These are phyloP conservation scores for Pythium grandisporangium DNA, from an alignment of 352 stramenopile species.

Conservation along the genomic window DNA sequence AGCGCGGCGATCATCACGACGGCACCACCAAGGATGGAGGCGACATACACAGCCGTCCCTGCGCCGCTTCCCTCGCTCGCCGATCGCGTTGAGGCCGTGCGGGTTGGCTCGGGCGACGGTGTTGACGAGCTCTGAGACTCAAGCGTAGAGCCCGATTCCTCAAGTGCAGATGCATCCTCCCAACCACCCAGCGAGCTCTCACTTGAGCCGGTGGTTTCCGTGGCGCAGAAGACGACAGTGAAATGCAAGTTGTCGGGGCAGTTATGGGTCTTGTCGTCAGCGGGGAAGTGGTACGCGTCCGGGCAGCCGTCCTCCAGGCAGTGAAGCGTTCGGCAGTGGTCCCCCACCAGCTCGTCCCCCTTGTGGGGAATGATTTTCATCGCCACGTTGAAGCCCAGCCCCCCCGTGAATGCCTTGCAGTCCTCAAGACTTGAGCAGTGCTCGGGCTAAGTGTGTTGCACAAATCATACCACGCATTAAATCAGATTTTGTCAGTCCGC, in stretches of 20 bases:
- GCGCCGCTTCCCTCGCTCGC: constrained; percentile 1
- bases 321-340: constrained; percentile 27
- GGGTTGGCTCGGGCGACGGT: background rate
- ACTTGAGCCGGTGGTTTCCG: constrained; percentile 1
- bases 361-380: constrained; percentile 38
- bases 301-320: constrained; percentile 38
- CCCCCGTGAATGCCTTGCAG: constrained; percentile 40
- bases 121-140: background rate
- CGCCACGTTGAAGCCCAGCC: constrained; percentile 48
- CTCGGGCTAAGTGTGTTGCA: constrained; percentile 24
- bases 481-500: too few species aligned
- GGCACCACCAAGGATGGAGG: constrained; percentile 7
- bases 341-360: background rate
- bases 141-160: constrained; percentile 1
- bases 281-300: constrained; percentile 53
- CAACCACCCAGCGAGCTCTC: constrained; percentile 6
- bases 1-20: constrained; percentile 15
- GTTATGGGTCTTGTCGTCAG: constrained; percentile 48
- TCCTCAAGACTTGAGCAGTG: constrained; percentile 33
- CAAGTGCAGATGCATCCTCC: background rate
- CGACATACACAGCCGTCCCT: constrained; percentile 6
- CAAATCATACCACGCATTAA: too few species aligned
- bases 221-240: constrained; percentile 34
- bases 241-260: constrained; percentile 26
- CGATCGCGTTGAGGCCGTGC: background rate